Evolutionary conservation across 208 protist species (phyloP).

Genomic region (Trypanosoma cruzi): DNA sequence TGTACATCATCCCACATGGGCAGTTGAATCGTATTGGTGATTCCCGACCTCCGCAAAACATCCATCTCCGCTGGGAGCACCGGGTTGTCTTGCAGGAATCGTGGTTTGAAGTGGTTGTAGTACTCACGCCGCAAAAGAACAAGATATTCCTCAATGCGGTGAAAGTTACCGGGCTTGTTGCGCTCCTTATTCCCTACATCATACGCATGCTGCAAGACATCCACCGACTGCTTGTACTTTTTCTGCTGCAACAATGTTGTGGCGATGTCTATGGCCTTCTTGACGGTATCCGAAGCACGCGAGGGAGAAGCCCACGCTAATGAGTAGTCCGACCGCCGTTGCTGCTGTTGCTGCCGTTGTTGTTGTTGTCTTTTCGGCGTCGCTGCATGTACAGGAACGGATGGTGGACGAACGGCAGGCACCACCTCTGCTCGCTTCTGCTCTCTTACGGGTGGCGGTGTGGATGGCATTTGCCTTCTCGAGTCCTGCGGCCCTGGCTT

Average conservation of each 20-base stretch:
- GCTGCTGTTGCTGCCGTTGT: neutral
- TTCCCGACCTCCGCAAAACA: conserved; percentile 70
- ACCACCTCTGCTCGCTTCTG: neutral
- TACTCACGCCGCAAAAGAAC: conserved; percentile 51
- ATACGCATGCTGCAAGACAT: conserved; percentile 84
- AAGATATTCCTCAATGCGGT: conserved; percentile 63
- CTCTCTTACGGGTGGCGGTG: conserved; percentile 14
- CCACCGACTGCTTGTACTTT: conserved; percentile 80
- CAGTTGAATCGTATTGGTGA: conserved; percentile 64
- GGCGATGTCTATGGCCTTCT: conserved; percentile 69
- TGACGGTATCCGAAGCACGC: conserved; percentile 58
- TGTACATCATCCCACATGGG: conserved; percentile 89
- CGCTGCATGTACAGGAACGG: neutral
- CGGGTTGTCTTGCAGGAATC: conserved; percentile 88
- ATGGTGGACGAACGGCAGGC: neutral
- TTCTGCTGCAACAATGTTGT: conserved; percentile 46
- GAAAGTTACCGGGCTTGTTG: conserved; percentile 74
- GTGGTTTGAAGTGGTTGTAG: conserved; percentile 53
- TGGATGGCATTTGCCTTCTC: neutral
- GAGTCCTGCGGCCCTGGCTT: neutral
- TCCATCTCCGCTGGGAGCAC: conserved; percentile 75
- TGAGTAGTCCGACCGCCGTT: neutral
- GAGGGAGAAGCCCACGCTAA: conserved; percentile 15
- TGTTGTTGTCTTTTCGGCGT: neutral
- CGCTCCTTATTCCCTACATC: conserved; percentile 46